Evolutionary conservation across 1,139 yeast species (phyloP), one percentile per base, ranked within the genome.

Genomic region (Pichia cactophila): DNA sequence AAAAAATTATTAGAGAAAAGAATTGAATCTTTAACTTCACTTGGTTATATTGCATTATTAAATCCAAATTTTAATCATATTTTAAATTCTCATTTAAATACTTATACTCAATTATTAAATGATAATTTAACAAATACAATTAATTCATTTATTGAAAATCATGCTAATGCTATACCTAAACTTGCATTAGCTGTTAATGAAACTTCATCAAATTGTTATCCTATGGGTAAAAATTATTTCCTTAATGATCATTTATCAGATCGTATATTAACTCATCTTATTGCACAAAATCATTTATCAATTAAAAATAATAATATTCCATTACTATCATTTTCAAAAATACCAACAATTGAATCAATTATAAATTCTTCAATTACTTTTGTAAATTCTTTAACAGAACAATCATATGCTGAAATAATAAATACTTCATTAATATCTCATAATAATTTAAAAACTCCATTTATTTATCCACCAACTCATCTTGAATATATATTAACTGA

Each of bases 61-160:
- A 90, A 90, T 62, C 96, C 97, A n/a, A 79, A 87, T 58, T 83
- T 90, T 48, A 84, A 94, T n/a, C 81, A 80, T 58, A 83, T 86
- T 23, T 87, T 88, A 69, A 74, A 80, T 58, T 68, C 83, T 44
- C 90, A 90, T 66, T 69, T 86, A 56, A 73, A 78, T 52, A 83
- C 95, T 6, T 76, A 89, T 71, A 75, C 83, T 41, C 73, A 81
- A 5, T 67, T 88, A 55, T 31, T 14, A 31, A 31, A 31, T 14
- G 12, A 31, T 31, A 14, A 31, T 31, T 66, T 83, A 46, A 71
- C 76, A 33, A 11, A 12, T 10, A 31, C 35, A 10, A 10, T 31
- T 3, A 12, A 14, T 31, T 12, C 35, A 10, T 31, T 31, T 5
- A 12, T 31, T 26, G 83, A 82, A 50, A 72, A 82, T 38, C 97